Evolutionary conservation across 75 land plant species (phyloP), one percentile per base, ranked within the genome.

Genomic region (Gnetum montanum): DNA sequence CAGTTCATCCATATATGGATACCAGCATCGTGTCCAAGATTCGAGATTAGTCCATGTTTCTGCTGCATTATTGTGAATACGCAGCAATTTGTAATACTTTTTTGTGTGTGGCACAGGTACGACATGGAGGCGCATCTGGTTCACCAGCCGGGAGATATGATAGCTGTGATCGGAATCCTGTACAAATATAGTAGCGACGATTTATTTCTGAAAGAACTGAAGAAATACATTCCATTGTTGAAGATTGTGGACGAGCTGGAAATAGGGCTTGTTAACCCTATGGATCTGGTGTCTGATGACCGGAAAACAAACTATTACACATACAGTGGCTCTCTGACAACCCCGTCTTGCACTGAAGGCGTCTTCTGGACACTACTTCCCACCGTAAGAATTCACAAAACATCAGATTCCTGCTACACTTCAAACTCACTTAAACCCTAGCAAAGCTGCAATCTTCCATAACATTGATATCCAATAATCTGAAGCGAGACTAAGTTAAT

Each of bases 51-150:
- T 27, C 19, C 35, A 8, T 24, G 0, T 4, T 19, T 1, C 40
- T 54, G 4, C 8, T 3, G 8, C 2, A 31, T 28, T 4, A 29
- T 4, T 11, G 2, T 4, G 26, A 18, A 57, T 3, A 2, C 6
- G 22, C 8, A 3, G 10, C 7, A 57, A 29, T 4, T 18, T 27
- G 2, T n/a, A 27, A 2, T 2, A 4, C 3, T 54, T 31, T 4
- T 4, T 30, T 12, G 6, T 19, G 8, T 4, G 33, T n/a, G n/a
- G 19, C 20, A 28, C 57, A 75, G 78, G 62, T 73, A 48, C 47
- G 54, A 55, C 3, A 26, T 72, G 34, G 79, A 76, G 62, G n/a
- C 46, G 20, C 79, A 76, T 34, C 19, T 76, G 66, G 77, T 76
- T 8, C 74, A 76, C 47, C 19, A 61, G 29, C 24, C 69, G 6